Percentiles rank a stretch among this genome's conserved stretches.
These are phyloP conservation scores for Aspergillus tamarii DNA, from an alignment of 2,329 filamentous ascomycete genomes.

Conservation along the genomic window DNA sequence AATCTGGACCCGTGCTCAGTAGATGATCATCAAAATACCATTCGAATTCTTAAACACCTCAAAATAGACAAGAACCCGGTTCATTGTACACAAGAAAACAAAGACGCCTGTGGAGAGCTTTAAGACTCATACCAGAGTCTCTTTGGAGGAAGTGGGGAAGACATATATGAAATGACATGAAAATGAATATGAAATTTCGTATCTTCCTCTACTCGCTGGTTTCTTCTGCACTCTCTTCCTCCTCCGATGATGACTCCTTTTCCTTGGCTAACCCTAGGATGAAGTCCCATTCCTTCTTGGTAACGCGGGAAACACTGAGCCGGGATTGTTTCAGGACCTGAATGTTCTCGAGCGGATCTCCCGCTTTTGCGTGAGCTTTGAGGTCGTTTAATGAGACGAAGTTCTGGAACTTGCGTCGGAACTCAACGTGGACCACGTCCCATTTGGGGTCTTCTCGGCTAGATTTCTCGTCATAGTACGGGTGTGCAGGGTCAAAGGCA, in stretches of 20 bases:
- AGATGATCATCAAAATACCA: not conserved
- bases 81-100: constrained; percentile 23
- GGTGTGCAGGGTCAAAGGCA: constrained; percentile 70
- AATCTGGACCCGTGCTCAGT: not conserved
- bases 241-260: constrained; percentile 22
- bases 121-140: not conserved
- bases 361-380: constrained; percentile 63
- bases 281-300: constrained; percentile 51
- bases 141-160: not conserved
- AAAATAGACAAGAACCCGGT: constrained; percentile 10
- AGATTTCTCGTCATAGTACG: constrained; percentile 83
- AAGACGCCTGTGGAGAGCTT: constrained; percentile 12
- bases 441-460: constrained; percentile 73
- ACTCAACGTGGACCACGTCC: constrained; percentile 87
- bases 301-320: constrained; percentile 70
- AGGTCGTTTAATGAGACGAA: constrained; percentile 73
- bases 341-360: constrained; percentile 68
- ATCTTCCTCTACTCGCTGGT: constrained; percentile 18
- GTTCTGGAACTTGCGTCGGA: constrained; percentile 77
- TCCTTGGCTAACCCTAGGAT: constrained; percentile 49
- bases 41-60: constrained; percentile 1
- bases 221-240: constrained; percentile 16
- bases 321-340: constrained; percentile 82
- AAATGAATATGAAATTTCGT: not conserved
- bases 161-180: not conserved